These are phyloP conservation scores for Daldinia childiae DNA, from an alignment of 495 filamentous ascomycete species.

Conservation along the genomic window DNA sequence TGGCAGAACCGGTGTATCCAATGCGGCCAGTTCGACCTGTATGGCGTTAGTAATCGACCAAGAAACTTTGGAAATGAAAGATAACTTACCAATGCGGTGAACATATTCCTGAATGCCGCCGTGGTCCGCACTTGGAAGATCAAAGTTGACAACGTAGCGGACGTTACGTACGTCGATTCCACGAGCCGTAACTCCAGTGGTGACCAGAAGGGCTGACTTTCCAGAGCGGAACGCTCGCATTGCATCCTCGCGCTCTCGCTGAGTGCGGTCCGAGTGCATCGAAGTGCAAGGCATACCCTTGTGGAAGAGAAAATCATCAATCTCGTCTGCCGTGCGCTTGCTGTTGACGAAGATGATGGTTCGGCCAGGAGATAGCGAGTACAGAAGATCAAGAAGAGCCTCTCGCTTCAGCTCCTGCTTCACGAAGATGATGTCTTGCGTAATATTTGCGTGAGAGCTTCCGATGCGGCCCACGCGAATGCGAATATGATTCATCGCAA, in stretches of 20 bases:
- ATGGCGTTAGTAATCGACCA: constrained; percentile 29
- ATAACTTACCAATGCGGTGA: constrained; percentile 83
- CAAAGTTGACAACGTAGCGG: constrained; percentile 92
- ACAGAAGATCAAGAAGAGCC: constrained; percentile 76
- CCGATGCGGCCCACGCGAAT: constrained; percentile 88
- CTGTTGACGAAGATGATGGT: constrained; percentile 92
- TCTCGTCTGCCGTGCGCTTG: constrained; percentile 74
- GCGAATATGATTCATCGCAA: constrained; percentile 75
- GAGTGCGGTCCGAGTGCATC: constrained; percentile 87
- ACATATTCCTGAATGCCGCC: constrained; percentile 95
- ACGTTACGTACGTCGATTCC: constrained; percentile 91
- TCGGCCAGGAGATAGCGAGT: constrained; percentile 72
- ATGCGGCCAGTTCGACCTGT: constrained; percentile 92
- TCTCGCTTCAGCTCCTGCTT: constrained; percentile 70
- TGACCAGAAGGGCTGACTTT: constrained; percentile 77
- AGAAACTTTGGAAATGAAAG: background rate
- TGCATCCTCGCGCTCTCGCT: constrained; percentile 92
- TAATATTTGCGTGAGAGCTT: constrained; percentile 78
- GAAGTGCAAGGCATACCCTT: constrained; percentile 79
- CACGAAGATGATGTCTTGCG: constrained; percentile 75
- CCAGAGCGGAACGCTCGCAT: constrained; percentile 86
- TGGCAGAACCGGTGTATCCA: constrained; percentile 84
- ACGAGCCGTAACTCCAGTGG: constrained; percentile 85
- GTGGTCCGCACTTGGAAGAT: constrained; percentile 72
- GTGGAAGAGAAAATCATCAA: constrained; percentile 91